phyloP scores from a whole-genome alignment of 345 rosid genomes.

The Gynandropsis gynandra region DNA sequence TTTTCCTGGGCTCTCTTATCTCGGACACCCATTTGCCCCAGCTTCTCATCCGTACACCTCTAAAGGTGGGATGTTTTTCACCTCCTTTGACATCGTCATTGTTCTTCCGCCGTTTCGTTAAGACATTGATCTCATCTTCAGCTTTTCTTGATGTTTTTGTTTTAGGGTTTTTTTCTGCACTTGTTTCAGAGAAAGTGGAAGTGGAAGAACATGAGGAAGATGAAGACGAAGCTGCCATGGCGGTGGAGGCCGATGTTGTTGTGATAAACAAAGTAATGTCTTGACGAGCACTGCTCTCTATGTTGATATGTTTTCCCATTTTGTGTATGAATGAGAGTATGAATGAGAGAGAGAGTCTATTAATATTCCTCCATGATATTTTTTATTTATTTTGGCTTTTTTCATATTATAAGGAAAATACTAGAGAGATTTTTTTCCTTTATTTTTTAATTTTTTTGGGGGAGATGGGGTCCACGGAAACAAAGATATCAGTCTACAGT shows the following conservation, averaged over 20 bases:
- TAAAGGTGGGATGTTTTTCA: slow-evolving; percentile 37
- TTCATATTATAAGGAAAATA: slow-evolving; percentile 17
- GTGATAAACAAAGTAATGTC: slow-evolving; percentile 16
- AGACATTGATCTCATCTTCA: slow-evolving; percentile 5
- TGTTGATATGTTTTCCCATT: slow-evolving; percentile 33
- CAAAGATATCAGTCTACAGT: too few relatives aligned
- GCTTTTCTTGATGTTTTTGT: slow-evolving; percentile 23
- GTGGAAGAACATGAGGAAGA: slow-evolving; percentile 24
- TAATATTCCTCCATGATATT: slow-evolving; percentile 20
- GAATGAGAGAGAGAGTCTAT: slow-evolving; percentile 22
- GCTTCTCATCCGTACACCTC: slow-evolving; percentile 87
- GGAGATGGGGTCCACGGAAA: slow-evolving; percentile 22
- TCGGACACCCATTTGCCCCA: slow-evolving; percentile 99
- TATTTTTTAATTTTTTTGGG: neutral
- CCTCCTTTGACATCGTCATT: slow-evolving; percentile 1
- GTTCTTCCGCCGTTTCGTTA: slow-evolving; percentile 15
- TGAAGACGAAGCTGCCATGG: slow-evolving; percentile 12
- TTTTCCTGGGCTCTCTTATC: slow-evolving; percentile 81
- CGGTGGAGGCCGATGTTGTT: slow-evolving; percentile 15
- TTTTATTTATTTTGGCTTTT: neutral
- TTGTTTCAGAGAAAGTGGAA: neutral
- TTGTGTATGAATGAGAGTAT: slow-evolving; percentile 15
- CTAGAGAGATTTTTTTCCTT: too few relatives aligned
- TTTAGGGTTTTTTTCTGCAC: neutral
- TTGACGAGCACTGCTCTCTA: slow-evolving; percentile 35